Evolutionary conservation across 2,329 filamentous ascomycete genomes (phyloP).

Genomic region (Cladosporium colombiae): DNA sequence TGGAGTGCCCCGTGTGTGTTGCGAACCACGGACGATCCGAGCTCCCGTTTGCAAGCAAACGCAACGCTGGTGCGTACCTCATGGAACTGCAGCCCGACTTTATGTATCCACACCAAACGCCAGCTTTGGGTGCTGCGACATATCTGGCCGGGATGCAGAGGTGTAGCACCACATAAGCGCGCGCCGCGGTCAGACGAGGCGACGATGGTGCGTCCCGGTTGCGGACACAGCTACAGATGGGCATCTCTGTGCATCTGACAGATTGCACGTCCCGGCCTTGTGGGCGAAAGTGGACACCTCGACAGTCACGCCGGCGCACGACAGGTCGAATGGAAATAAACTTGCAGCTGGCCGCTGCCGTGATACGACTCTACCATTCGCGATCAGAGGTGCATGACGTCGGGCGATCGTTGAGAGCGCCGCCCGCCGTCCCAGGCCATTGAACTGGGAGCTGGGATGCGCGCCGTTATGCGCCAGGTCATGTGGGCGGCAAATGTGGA

Average conservation of each 20-base stretch:
- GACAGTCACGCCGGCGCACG: conserved; percentile 6
- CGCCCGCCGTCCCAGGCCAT: conserved; percentile 1
- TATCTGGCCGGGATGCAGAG: not conserved
- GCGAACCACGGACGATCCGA: conserved; percentile 12
- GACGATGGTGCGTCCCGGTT: conserved; percentile 2
- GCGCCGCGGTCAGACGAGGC: conserved; percentile 10
- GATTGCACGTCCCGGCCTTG: conserved; percentile 14
- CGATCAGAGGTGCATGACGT: conserved; percentile 19
- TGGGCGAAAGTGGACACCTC: conserved; percentile 1
- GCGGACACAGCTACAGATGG: conserved; percentile 7
- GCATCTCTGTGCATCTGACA: conserved; percentile 18
- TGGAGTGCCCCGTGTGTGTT: conserved; percentile 6
- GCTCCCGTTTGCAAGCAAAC: not conserved
- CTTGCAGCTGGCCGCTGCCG: conserved; percentile 12
- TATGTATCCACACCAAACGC: conserved; percentile 18
- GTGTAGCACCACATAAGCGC: conserved; percentile 12
- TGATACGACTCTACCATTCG: not conserved
- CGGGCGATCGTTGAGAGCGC: conserved; percentile 15
- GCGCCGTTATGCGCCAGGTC: conserved; percentile 13
- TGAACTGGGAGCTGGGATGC: conserved; percentile 12
- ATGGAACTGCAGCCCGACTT: conserved; percentile 18
- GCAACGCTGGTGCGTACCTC: not conserved
- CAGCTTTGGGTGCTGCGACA: not conserved
- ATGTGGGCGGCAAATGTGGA: conserved; percentile 17
- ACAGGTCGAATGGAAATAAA: conserved; percentile 13